A percentile compares a stretch with the other conserved stretches of the same genome.
phyloP scores from a whole-genome alignment of 352 stramenopile species.

The Globisporangium recalcitrans region DNA sequence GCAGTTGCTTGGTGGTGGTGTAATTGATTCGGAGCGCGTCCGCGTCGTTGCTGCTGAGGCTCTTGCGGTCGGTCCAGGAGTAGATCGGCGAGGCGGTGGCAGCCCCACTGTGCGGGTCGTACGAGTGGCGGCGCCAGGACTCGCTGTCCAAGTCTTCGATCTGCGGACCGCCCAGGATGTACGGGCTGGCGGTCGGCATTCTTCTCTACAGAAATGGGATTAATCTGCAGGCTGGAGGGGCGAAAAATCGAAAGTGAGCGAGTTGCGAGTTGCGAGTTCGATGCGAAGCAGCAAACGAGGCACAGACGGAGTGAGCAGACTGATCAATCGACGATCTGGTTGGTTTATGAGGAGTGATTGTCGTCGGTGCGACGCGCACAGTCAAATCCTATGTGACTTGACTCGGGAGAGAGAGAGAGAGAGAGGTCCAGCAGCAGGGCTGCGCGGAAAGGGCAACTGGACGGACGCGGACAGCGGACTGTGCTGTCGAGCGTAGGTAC shows the following conservation, averaged over 20 bases:
- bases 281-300: neutral
- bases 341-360: neutral
- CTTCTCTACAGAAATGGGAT: neutral
- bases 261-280: neutral
- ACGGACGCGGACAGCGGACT: neutral
- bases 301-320: neutral
- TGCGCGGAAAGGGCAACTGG: neutral
- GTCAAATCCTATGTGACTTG: neutral
- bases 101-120: neutral
- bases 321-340: neutral
- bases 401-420: neutral
- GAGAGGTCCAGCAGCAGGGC: neutral
- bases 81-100: neutral
- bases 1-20: neutral
- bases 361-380: neutral
- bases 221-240: neutral
- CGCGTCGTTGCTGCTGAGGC: neutral
- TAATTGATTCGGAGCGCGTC: no score
- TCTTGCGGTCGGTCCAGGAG: conserved; percentile 10
- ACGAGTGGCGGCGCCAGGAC: conserved; percentile 5
- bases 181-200: conserved; percentile 4
- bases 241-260: neutral
- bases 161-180: neutral
- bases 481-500: neutral
- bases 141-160: neutral